Percentiles rank a stretch among this genome's conserved stretches.
Evolutionary conservation across 2,329 filamentous ascomycete genomes (phyloP).

Genomic region (Mycogone perniciosa): DNA sequence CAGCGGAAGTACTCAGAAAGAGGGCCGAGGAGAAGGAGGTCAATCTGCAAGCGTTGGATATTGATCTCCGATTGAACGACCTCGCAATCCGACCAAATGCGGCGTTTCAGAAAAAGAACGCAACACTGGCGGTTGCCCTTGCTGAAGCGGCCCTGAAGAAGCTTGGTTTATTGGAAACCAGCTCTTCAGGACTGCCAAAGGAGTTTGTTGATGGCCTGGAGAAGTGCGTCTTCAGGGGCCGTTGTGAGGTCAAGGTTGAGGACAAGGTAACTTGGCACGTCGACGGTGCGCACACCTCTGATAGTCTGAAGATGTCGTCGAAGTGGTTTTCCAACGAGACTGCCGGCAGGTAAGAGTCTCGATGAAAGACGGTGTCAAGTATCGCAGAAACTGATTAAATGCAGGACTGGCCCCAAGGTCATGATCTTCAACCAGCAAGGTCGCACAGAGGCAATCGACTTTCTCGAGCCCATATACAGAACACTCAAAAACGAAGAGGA

Average conservation of each 20-base stretch:
- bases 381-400: background rate
- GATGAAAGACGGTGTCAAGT: no score
- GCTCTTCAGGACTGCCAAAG: constrained; percentile 41
- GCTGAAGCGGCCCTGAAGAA: constrained; percentile 43
- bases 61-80: constrained; percentile 39
- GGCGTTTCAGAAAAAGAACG: constrained; percentile 54
- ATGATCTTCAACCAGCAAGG: constrained; percentile 88
- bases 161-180: constrained; percentile 31
- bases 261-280: constrained; percentile 70
- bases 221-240: constrained; percentile 67
- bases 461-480: constrained; percentile 42
- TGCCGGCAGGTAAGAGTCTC: constrained; percentile 22
- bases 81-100: constrained; percentile 48
- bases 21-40: constrained; percentile 50
- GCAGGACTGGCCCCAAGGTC: constrained; percentile 35
- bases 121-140: constrained; percentile 45
- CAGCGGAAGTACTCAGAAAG: constrained; percentile 38
- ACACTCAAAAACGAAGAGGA: constrained; percentile 22
- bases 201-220: constrained; percentile 70
- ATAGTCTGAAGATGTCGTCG: constrained; percentile 77
- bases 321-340: constrained; percentile 67
- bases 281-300: constrained; percentile 87
- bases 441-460: constrained; percentile 45
- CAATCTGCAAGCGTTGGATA: constrained; percentile 37
- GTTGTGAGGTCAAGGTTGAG: constrained; percentile 60